phyloP scores from a whole-genome alignment of 495 filamentous ascomycete genomes.

The Lepidopterella palustris region DNA sequence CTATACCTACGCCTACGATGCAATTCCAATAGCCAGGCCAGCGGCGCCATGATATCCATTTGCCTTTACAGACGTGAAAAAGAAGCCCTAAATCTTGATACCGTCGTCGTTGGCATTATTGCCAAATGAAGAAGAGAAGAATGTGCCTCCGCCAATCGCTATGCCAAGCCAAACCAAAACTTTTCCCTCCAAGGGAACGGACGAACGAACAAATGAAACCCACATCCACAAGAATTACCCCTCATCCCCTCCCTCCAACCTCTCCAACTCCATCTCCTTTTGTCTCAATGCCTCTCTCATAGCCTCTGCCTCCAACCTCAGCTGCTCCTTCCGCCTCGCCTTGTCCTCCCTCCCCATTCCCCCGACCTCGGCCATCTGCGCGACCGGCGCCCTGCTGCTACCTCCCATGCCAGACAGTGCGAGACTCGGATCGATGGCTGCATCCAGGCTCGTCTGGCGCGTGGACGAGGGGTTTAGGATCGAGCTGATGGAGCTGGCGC shows the following conservation, averaged over 20 bases:
- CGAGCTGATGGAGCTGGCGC: slow-evolving; percentile 13
- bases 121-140: no score
- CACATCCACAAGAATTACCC: neutral
- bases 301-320: slow-evolving; percentile 67
- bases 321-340: slow-evolving; percentile 31
- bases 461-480: slow-evolving; percentile 16
- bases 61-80: no score
- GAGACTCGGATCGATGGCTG: slow-evolving; percentile 20
- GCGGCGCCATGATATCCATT: no score
- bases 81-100: no score
- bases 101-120: no score
- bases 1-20: no score
- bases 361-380: slow-evolving; percentile 37
- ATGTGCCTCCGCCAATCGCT: no score
- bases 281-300: slow-evolving; percentile 68
- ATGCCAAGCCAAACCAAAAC: no score
- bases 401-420: slow-evolving; percentile 40
- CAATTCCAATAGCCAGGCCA: no score
- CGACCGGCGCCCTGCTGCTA: slow-evolving; percentile 44
- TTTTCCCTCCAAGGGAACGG: no score
- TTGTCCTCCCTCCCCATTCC: slow-evolving; percentile 33
- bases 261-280: slow-evolving; percentile 74
- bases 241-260: slow-evolving; percentile 30
- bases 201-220: no score
- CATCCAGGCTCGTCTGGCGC: neutral